Conservation (phyloP, 148 eudicot genomes). For the Amaranthus palmeri region DNA sequence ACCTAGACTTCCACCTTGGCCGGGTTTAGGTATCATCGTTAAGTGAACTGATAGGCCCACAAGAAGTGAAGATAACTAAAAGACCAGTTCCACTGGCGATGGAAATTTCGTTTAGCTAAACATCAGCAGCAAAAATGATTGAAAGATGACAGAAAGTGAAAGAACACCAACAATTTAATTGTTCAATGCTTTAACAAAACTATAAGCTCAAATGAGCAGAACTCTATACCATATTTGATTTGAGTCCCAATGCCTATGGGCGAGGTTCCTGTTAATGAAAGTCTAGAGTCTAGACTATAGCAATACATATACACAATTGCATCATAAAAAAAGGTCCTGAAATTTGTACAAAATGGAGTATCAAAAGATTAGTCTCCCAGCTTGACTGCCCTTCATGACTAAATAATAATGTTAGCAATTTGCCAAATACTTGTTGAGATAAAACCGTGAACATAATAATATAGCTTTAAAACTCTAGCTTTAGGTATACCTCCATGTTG, state of each 20-base stretch:
- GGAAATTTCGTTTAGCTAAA: background rate
- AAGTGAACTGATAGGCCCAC: background rate
- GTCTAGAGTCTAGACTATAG: background rate
- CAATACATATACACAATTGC: background rate
- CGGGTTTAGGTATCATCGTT: background rate
- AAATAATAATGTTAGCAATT: background rate
- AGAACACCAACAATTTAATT: background rate
- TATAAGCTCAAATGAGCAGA: background rate
- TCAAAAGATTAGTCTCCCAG: background rate
- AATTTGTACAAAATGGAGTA: background rate
- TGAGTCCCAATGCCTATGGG: background rate
- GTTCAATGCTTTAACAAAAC: background rate
- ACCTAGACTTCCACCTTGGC: too few species aligned
- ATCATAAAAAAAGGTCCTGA: background rate
- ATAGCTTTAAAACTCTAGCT: background rate
- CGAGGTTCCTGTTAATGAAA: background rate
- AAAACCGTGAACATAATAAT: background rate
- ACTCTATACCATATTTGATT: background rate
- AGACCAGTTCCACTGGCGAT: background rate
- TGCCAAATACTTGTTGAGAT: background rate
- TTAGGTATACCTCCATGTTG: slow-evolving; percentile 75
- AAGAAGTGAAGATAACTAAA: background rate
- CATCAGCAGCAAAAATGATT: background rate
- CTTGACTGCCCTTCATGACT: background rate
- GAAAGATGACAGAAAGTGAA: background rate